A percentile compares a stretch with the other conserved stretches of the same genome.
Evolutionary conservation across 2,329 filamentous ascomycete species (phyloP).

Genomic region (Lasiodiplodia hormozganensis): DNA sequence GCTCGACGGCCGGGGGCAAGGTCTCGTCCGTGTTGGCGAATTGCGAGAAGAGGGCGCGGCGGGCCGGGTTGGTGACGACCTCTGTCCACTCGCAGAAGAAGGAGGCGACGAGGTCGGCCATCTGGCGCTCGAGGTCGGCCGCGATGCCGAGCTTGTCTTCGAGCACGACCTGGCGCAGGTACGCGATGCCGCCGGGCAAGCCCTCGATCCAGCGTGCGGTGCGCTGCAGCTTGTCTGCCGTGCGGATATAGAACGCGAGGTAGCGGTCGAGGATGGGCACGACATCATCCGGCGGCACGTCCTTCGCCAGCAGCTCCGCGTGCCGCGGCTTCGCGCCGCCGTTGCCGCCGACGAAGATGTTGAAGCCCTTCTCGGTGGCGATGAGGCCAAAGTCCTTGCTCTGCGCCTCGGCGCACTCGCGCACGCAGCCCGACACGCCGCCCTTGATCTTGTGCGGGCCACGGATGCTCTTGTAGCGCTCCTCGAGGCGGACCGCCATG

Average conservation of each 20-base stretch:
- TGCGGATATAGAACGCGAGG: constrained; percentile 92
- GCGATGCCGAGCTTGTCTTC: constrained; percentile 87
- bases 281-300: constrained; percentile 82
- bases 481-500: constrained; percentile 85
- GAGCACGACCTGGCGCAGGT: constrained; percentile 81
- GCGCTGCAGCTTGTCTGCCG: constrained; percentile 86
- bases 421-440: constrained; percentile 87
- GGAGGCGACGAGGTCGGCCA: constrained; percentile 81
- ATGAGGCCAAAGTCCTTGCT: constrained; percentile 95
- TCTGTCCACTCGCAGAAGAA: constrained; percentile 96
- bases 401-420: constrained; percentile 90
- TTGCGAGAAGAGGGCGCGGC: constrained; percentile 75
- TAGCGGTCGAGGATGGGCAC: constrained; percentile 87
- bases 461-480: constrained; percentile 91
- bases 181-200: constrained; percentile 82
- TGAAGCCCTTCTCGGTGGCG: constrained; percentile 91
- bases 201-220: constrained; percentile 88
- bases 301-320: constrained; percentile 82
- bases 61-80: constrained; percentile 72
- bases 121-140: constrained; percentile 83
- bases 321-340: constrained; percentile 86
- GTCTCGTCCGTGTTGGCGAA: constrained; percentile 84
- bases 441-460: constrained; percentile 90
- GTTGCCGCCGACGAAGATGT: constrained; percentile 89
- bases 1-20: constrained; percentile 69